Percentiles rank a stretch among this genome's conserved stretches.
These are phyloP conservation scores for Nigrograna mackinnonii DNA, from an alignment of 2,329 filamentous ascomycete genomes.

Conservation along the genomic window DNA sequence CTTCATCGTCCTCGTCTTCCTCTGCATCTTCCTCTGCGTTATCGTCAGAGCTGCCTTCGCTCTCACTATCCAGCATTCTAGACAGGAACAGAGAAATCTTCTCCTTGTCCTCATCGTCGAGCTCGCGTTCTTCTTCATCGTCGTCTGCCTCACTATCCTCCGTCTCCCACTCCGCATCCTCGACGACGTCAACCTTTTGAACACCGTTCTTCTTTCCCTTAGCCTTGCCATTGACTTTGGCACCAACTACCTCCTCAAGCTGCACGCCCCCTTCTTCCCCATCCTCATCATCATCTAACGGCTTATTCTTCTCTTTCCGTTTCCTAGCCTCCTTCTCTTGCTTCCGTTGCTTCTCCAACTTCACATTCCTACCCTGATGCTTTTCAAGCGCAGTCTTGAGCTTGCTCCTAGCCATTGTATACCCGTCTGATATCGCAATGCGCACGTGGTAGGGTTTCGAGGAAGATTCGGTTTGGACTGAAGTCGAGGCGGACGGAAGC, in stretches of 20 bases:
- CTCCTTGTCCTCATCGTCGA: slow-evolving; percentile 32
- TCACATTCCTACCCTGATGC: slow-evolving; percentile 67
- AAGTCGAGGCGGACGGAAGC: too few relatives aligned
- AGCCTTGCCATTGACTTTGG: slow-evolving; percentile 32
- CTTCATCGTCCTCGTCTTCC: slow-evolving; percentile 52
- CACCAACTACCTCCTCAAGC: slow-evolving; percentile 27
- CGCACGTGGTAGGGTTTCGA: too few relatives aligned
- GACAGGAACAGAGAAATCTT: too few relatives aligned
- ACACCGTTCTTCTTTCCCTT: slow-evolving; percentile 21
- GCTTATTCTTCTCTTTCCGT: slow-evolving; percentile 43
- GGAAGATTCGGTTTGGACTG: too few relatives aligned
- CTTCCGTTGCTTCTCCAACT: slow-evolving; percentile 77
- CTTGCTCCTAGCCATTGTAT: slow-evolving; percentile 55
- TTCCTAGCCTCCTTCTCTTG: slow-evolving; percentile 60
- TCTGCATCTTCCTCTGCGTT: slow-evolving; percentile 28
- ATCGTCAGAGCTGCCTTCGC: slow-evolving; percentile 37
- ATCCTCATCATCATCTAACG: slow-evolving; percentile 9
- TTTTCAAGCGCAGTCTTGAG: slow-evolving; percentile 62
- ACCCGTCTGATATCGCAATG: too few relatives aligned
- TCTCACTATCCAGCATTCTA: slow-evolving; percentile 12
- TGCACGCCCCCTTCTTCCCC: slow-evolving; percentile 32
- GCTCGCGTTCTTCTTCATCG: slow-evolving; percentile 41
- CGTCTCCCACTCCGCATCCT: slow-evolving; percentile 34
- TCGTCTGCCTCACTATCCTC: slow-evolving; percentile 46
- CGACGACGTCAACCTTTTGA: slow-evolving; percentile 44